These are phyloP conservation scores for Eudorina sp. DNA, from an alignment of 139 green algal species.

Conservation along the genomic window DNA sequence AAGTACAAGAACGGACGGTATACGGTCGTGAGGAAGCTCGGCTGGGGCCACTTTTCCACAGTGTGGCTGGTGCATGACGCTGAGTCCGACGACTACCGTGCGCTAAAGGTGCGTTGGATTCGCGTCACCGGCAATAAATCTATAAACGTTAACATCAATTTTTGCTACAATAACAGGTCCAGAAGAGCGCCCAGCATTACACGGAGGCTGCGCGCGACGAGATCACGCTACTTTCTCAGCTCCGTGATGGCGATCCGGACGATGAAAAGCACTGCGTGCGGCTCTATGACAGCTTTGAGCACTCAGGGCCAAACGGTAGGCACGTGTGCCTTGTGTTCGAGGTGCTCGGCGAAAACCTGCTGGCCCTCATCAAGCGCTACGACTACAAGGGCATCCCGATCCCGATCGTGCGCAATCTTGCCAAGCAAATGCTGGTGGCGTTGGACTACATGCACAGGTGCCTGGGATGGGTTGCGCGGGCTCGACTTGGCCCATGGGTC, in stretches of 20 bases:
- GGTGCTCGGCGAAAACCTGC: constrained; percentile 88
- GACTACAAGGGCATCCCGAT: constrained; percentile 93
- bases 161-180: constrained; percentile 87
- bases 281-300: constrained; percentile 95
- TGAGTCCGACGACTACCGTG: constrained; percentile 59
- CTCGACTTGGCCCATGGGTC: constrained; percentile 19
- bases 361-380: constrained; percentile 84
- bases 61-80: constrained; percentile 94
- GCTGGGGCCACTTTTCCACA: constrained; percentile 99
- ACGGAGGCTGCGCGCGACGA: constrained; percentile 97
- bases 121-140: too few relatives aligned
- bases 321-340: constrained; percentile 99
- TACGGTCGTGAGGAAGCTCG: constrained; percentile 94
- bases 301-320: constrained; percentile 89
- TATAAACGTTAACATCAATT: too few relatives aligned
- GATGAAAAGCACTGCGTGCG: constrained; percentile 75
- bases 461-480: background rate
- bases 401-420: constrained; percentile 84
- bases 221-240: constrained; percentile 90
- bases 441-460: constrained; percentile 95
- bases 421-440: constrained; percentile 87
- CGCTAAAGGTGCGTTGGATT: constrained; percentile 61
- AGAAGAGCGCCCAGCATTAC: constrained; percentile 97
- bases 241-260: constrained; percentile 75
- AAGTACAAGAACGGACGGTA: constrained; percentile 92